Base-by-base conservation (phyloP, 1,284 basidiomycete genomes). In the Stygiomarasmius scandens region DNA sequence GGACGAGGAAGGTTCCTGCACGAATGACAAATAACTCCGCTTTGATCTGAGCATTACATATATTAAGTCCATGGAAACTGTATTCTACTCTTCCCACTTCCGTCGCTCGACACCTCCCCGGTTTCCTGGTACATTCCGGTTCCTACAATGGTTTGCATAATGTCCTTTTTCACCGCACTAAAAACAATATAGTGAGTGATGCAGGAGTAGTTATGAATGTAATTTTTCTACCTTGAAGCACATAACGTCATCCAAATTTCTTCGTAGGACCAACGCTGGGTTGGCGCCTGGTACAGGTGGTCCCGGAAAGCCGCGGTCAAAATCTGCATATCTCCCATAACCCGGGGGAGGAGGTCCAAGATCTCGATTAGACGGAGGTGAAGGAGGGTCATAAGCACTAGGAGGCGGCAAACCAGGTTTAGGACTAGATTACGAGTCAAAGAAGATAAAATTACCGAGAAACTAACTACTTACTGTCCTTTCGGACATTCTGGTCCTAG, bases 101-200 rank as follows among this genome's bases (percentile, higher is more conserved):
- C 75, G 76, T 49, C 79, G 71, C 64, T 90, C 88, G 43, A 83
- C 71, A 14, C 90, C 90, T 58, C 90, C 89, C 48, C 89, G 80
- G 68, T 89, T 91, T 27, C 57, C 57, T 19, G 57, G 57, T 19
- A 58, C 43, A 69, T 92, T 92, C 58, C 89, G 78, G 74, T 95
- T 93, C 57, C 90, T 83, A 74, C 95, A 96, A 64, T 92, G 86
- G 70, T 96, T 96, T n/a, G 95, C 95, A 69, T 96, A 96, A 71
- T 97, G 95, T 1, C 95, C 95, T 66, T 90, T 89, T 73, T 94
- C 90, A 50, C 92, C 91, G 66, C 92, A 94, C 90, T 93, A 64
- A 34, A 61, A 56, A 36, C 23, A 63, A 49, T 25, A 20, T 41
- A n/a, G n/a, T 52, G 24, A 58, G 8, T n/a, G 24, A 29, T 25